Percentiles rank a stretch among this genome's conserved stretches.
Conservation (phyloP, 2,329 filamentous ascomycete species). For the Colletotrichum endophyticum region DNA sequence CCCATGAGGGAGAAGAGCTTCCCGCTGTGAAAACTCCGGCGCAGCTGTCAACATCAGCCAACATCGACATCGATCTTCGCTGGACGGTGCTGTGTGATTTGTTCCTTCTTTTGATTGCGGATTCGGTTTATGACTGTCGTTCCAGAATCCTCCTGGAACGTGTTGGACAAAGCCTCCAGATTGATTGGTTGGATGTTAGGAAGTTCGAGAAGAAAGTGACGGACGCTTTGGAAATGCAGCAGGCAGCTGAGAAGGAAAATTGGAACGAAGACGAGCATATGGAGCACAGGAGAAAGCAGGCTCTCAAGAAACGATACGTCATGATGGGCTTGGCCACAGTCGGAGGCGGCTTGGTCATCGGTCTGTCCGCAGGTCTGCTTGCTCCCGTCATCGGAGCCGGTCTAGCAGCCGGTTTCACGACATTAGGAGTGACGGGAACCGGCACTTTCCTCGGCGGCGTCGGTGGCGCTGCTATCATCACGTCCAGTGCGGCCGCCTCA, state of each 20-base stretch:
- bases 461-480: conserved; percentile 92
- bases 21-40: conserved; percentile 83
- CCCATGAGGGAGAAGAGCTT: conserved; percentile 71
- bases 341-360: conserved; percentile 92
- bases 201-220: conserved; percentile 97
- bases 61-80: conserved; percentile 92
- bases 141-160: conserved; percentile 84
- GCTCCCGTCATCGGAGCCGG: conserved; percentile 95
- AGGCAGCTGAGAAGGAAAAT: conserved; percentile 90
- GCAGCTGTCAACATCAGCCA: conserved; percentile 79
- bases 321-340: conserved; percentile 98
- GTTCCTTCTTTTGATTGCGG: conserved; percentile 95
- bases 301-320: conserved; percentile 82
- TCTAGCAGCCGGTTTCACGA: conserved; percentile 91
- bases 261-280: conserved; percentile 98
- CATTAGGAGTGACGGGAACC: conserved; percentile 90
- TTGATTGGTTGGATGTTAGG: conserved; percentile 92
- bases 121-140: conserved; percentile 89
- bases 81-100: conserved; percentile 98
- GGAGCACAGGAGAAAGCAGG: conserved; percentile 81
- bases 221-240: conserved; percentile 97
- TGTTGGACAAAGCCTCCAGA: conserved; percentile 79
- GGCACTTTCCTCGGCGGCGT: conserved; percentile 88
- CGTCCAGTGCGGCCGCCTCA: conserved; percentile 83
- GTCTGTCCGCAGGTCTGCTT: conserved; percentile 87